Percentiles rank a stretch among this genome's conserved stretches.
phyloP scores from a whole-genome alignment of 306 rosid genomes.

The Amphicarpaea edgeworthii region DNA sequence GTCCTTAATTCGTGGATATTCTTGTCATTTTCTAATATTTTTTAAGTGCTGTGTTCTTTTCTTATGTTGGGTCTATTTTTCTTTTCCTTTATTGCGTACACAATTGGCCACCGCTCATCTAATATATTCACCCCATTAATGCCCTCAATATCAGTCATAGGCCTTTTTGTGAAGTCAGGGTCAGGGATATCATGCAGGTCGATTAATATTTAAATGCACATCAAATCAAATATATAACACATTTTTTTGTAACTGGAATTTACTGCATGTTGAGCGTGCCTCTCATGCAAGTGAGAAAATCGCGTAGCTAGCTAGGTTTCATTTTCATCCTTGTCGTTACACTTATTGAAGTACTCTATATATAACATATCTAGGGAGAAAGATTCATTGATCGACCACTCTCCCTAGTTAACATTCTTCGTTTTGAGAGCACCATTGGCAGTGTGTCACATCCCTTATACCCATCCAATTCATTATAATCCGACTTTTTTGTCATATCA shows the following conservation, averaged over 20 bases:
- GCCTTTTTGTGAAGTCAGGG: background rate
- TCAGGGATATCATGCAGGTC: background rate
- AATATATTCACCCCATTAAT: conserved; percentile 3
- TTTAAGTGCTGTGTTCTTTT: conserved; percentile 54
- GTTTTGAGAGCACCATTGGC: background rate
- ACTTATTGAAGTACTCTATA: background rate
- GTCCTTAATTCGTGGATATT: conserved; percentile 53
- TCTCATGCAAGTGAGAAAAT: too few relatives aligned
- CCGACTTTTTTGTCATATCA: background rate
- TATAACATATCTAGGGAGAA: background rate
- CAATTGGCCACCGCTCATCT: conserved; percentile 36
- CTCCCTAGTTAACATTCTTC: conserved; percentile 27
- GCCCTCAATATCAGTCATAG: conserved; percentile 7
- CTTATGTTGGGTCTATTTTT: conserved; percentile 63
- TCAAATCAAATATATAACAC: too few relatives aligned
- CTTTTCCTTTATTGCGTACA: conserved; percentile 31
- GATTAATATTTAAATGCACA: background rate
- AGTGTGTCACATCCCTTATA: conserved; percentile 21
- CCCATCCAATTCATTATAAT: conserved; percentile 13
- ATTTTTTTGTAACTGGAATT: background rate
- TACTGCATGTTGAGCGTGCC: background rate
- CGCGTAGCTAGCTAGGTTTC: too few relatives aligned
- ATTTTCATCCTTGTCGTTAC: too few relatives aligned
- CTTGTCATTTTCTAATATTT: conserved; percentile 63
- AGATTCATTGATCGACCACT: background rate